A percentile compares a stretch with the other conserved stretches of the same genome.
Conservation (phyloP, 345 rosid species). For the Eucalyptus regnans region DNA sequence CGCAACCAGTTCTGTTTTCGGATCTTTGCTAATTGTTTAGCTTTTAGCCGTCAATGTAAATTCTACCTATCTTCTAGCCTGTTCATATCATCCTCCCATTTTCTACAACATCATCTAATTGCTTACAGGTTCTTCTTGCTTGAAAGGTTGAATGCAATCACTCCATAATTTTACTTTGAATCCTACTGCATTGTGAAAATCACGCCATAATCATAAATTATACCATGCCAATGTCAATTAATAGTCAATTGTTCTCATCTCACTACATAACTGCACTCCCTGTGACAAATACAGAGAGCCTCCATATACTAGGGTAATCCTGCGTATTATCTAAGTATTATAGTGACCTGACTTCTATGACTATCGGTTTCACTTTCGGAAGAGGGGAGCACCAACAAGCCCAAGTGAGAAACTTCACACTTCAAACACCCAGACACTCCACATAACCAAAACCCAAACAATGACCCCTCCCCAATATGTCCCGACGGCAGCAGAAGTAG, state of each 20-base stretch:
- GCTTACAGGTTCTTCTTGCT: not conserved
- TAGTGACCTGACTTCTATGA: not conserved
- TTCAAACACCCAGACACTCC: conserved; percentile 21
- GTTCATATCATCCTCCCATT: not conserved
- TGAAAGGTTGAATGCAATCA: not conserved
- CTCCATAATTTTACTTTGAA: not conserved
- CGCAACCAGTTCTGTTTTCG: not conserved
- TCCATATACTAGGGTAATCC: not conserved
- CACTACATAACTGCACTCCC: not conserved
- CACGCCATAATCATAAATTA: not conserved
- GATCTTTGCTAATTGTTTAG: not conserved
- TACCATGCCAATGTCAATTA: not conserved
- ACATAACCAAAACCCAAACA: conserved; percentile 15
- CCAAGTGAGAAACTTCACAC: conserved; percentile 16
- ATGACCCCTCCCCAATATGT: conserved; percentile 9
- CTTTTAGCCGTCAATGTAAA: not conserved
- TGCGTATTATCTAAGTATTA: not conserved
- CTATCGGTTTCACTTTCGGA: not conserved
- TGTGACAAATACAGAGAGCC: not conserved
- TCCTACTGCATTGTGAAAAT: not conserved
- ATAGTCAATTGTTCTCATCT: not conserved
- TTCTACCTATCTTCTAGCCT: not conserved
- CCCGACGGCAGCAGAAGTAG: conserved; percentile 18
- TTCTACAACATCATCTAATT: not conserved
- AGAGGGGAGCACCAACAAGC: conserved; percentile 15